A percentile compares a stretch with the other conserved stretches of the same genome.
These are phyloP conservation scores for Trifolium repens DNA, from an alignment of 306 rosid species.

Conservation along the genomic window DNA sequence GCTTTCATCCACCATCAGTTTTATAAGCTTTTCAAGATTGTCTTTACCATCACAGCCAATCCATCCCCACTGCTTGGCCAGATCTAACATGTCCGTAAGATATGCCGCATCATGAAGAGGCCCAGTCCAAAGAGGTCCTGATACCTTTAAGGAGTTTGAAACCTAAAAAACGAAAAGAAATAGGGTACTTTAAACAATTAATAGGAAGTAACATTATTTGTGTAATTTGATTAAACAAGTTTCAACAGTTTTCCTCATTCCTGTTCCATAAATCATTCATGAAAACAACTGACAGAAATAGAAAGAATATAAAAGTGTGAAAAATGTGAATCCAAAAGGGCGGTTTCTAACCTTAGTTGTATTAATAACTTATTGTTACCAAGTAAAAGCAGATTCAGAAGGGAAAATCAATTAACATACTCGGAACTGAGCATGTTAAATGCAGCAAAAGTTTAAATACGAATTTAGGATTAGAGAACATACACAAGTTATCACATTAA, in stretches of 20 bases:
- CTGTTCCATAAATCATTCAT: background rate
- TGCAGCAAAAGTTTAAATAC: constrained; percentile 14
- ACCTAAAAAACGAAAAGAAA: constrained; percentile 51
- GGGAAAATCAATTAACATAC: constrained; percentile 12
- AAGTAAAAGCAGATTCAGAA: constrained; percentile 29
- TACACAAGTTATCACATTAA: constrained; percentile 22
- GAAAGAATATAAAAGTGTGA: background rate
- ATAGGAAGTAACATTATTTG: constrained; percentile 24
- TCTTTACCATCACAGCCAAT: constrained; percentile 60
- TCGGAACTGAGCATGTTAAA: background rate
- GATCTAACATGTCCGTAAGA: constrained; percentile 67
- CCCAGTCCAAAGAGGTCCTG: constrained; percentile 99
- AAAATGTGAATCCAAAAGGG: constrained; percentile 26
- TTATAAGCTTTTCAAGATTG: constrained; percentile 77
- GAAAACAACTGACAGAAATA: constrained; percentile 20
- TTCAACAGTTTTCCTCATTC: constrained; percentile 22
- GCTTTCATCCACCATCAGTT: constrained; percentile 84
- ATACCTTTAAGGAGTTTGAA: constrained; percentile 68
- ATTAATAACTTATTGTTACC: constrained; percentile 15
- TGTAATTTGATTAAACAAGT: background rate
- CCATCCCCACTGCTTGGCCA: constrained; percentile 91
- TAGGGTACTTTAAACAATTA: constrained; percentile 23
- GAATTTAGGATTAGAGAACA: constrained; percentile 1
- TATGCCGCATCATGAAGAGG: constrained; percentile 76
- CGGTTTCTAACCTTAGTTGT: background rate